Base-by-base conservation (phyloP, 2,329 filamentous ascomycete species). In the Aspergillus alliaceus region DNA sequence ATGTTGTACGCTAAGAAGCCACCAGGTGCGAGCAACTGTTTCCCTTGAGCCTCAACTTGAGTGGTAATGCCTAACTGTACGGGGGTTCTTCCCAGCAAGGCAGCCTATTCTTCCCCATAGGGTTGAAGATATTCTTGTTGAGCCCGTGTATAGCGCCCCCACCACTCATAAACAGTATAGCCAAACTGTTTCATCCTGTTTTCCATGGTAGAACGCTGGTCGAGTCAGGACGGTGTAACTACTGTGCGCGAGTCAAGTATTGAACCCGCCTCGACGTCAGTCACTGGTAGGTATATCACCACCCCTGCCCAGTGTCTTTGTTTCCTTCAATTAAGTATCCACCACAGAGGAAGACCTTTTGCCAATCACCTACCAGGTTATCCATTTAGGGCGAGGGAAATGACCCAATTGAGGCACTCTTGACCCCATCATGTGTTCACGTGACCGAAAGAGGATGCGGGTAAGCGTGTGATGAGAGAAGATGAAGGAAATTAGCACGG, bases 371-470 rank as follows among this genome's bases (percentile, higher is more conserved):
- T n/a, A 42, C 6, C 25, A 29, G 24, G 15, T 18, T 32, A 5
- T 50, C 11, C 32, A 27, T n/a, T 22, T 44, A 48, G 18, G 29
- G 22, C 44, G 32, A n/a, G 35, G 46, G 22, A 11, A 14, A 51
- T 44, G 14, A 49, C 47, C 50, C 46, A 54, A 54, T 47, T 22
- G 32, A 51, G 37, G 20, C 42, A 31, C 24, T 31, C 31, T 56
- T n/a, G 32, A 27, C 40, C 20, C 35, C 20, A 27, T 42, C 42
- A 34, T 1, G 15, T 14, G 1, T 15, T 55, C 62, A 66, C 64
- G 64, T 66, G 64, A 66, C 37, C 20, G 47, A 59, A 31, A 25
- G 31, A 51, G 50, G 52, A 60, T 66, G 64, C 64, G 64, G 64
- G 62, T 60, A 57, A 24, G 55, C 58, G 53, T 56, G 15, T 57